Evolutionary conservation across 139 green algal species (phyloP).

Genomic region (Astrephomene gubernaculifera): DNA sequence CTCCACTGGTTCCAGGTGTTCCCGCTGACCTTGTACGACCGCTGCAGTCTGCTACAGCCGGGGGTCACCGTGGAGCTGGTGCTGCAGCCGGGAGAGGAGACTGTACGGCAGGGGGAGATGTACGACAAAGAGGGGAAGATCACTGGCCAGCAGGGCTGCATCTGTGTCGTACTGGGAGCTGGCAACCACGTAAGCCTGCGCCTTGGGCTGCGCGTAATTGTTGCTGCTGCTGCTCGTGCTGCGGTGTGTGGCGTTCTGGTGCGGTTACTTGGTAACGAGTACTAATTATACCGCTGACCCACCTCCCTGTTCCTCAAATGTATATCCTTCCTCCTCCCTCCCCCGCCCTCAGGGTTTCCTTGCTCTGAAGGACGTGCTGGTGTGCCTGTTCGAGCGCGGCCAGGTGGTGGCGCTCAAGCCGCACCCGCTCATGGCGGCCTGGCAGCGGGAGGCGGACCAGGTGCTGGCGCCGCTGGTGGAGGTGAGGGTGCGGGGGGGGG

Average conservation of each 20-base stretch:
- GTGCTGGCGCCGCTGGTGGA: constrained; percentile 32
- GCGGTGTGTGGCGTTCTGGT: too few species aligned
- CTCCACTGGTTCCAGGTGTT: constrained; percentile 23
- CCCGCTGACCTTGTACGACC: constrained; percentile 1
- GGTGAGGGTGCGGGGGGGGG: background rate
- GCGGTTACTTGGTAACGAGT: too few species aligned
- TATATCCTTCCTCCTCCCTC: background rate
- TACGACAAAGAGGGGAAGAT: background rate
- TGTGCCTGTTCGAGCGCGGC: constrained; percentile 44
- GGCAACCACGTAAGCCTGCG: constrained; percentile 55
- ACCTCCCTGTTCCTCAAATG: too few species aligned
- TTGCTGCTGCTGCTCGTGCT: too few species aligned
- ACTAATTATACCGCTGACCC: too few species aligned
- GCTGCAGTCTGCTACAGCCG: constrained; percentile 13
- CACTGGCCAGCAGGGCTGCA: background rate
- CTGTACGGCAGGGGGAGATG: background rate
- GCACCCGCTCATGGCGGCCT: background rate
- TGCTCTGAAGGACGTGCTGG: constrained; percentile 44
- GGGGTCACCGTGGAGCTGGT: background rate
- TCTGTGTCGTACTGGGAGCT: constrained; percentile 46
- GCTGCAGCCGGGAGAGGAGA: background rate
- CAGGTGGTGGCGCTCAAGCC: constrained; percentile 44
- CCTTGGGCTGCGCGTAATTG: too few species aligned
- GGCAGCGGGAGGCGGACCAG: background rate
- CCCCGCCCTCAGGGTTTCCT: constrained; percentile 47